Evolutionary conservation across 2,329 filamentous ascomycete genomes (phyloP).

Genomic region (Ascochyta lentis): DNA sequence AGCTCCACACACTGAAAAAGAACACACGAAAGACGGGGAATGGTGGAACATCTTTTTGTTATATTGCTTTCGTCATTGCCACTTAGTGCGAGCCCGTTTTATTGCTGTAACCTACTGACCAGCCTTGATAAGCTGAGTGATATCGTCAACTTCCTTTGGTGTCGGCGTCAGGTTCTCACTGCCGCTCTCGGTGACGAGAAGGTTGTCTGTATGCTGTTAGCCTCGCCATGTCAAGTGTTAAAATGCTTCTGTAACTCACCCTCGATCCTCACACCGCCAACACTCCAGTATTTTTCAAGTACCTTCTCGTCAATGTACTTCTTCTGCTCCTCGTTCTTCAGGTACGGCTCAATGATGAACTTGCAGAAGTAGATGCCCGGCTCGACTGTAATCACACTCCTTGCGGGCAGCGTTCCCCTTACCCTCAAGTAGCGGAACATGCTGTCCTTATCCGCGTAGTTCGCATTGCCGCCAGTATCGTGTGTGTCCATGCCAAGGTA

Average conservation of each 20-base stretch:
- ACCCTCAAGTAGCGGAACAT: conserved; percentile 90
- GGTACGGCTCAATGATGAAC: conserved; percentile 74
- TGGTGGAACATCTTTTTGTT: conserved; percentile 5
- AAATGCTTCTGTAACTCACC: conserved; percentile 32
- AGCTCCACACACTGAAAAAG: neutral
- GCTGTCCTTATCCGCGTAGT: conserved; percentile 72
- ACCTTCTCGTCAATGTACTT: conserved; percentile 70
- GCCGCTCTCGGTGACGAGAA: conserved; percentile 78
- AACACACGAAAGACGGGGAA: neutral
- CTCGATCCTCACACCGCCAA: conserved; percentile 92
- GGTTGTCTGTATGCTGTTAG: conserved; percentile 65
- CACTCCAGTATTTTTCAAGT: conserved; percentile 72
- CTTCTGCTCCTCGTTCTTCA: conserved; percentile 66
- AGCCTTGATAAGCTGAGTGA: conserved; percentile 65
- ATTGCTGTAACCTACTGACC: conserved; percentile 13
- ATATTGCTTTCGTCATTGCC: conserved; percentile 7
- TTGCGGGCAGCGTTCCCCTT: conserved; percentile 74
- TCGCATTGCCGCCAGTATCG: conserved; percentile 57
- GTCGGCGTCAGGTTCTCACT: conserved; percentile 84
- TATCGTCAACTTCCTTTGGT: conserved; percentile 73
- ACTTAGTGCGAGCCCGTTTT: neutral
- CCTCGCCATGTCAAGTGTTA: neutral
- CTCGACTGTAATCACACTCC: conserved; percentile 91
- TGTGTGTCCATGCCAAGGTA: conserved; percentile 62
- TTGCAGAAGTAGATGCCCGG: conserved; percentile 84